A percentile compares a stretch with the other conserved stretches of the same genome.
Conservation (phyloP, 768 basidiomycete genomes). For the Lyophyllum shimeji region DNA sequence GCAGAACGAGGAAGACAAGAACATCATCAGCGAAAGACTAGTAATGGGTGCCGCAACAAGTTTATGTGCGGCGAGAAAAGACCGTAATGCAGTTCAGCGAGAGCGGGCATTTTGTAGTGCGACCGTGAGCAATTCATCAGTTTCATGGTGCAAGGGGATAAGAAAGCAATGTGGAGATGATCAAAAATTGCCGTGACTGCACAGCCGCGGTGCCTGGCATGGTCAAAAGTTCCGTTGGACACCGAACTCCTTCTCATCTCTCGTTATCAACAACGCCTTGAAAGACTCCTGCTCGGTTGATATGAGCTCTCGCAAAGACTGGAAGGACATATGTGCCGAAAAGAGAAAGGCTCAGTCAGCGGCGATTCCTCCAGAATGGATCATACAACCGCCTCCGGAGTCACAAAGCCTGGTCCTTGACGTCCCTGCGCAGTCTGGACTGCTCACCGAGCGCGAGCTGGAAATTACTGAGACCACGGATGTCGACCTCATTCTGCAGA, state of each 20-base stretch:
- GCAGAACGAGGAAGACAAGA: neutral
- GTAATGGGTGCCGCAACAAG: neutral
- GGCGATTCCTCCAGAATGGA: conserved; percentile 56
- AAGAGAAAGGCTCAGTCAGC: conserved; percentile 50
- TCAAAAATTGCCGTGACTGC: neutral
- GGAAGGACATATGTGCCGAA: conserved; percentile 24
- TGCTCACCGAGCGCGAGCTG: conserved; percentile 53
- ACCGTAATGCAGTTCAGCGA: neutral
- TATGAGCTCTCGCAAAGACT: conserved; percentile 11
- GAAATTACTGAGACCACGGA: conserved; percentile 58
- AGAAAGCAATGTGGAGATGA: neutral
- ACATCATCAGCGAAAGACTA: neutral
- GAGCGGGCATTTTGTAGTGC: neutral
- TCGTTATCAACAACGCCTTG: neutral
- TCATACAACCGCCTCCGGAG: conserved; percentile 38
- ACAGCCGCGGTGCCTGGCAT: neutral
- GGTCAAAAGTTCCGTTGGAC: no score
- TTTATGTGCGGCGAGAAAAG: neutral
- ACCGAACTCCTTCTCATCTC: no score
- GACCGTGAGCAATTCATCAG: neutral
- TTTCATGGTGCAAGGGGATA: neutral
- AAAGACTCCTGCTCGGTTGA: neutral
- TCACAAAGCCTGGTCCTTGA: conserved; percentile 46
- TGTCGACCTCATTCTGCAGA: conserved; percentile 39
- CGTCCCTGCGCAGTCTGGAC: conserved; percentile 48